Base-by-base conservation (phyloP, 768 basidiomycete species). In the Coprinopsis cinerea region DNA sequence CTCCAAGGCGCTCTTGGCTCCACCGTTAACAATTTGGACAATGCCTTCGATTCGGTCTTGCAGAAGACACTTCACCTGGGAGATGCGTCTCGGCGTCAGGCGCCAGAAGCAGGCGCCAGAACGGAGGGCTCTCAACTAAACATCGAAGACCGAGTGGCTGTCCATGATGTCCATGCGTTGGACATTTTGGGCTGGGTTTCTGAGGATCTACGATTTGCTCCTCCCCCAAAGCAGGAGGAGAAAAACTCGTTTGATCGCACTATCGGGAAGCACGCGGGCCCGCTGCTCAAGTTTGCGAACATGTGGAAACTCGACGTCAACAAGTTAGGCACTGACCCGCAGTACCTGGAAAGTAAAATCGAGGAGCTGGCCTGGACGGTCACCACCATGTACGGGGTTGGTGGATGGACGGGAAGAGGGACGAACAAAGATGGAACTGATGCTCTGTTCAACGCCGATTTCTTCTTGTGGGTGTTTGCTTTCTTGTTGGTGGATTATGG, bases 341-440 rank as follows among this genome's bases (percentile, higher is more conserved):
- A 47, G 6, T 51, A 55, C 2, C 40, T 81, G 4, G 68, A 72
- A n/a, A 61, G 67, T 15, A 87, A 84, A 61, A 68, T 82, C 22
- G 81, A 82, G 54, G 85, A 89, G 55, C 54, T 89, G 3, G 58
- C 67, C 4, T 88, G 83, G 79, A 63, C 74, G 15, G 73, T 68
- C 37, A 65, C 66, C 0, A 49, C 84, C n/a, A 55, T 82, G 18
- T 88, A 81, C 53, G 80, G 73, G 1, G 65, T 80, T 17, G 75
- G 72, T 4, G 83, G 79, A 2, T 79, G 73, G 69, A 64, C 68
- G 32, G 62, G 69, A 47, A 61, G 64, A 28, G 51, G 64, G 15
- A 53, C 57, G 30, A 39, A 48, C 13, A 44, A 47, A 48, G 57
- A 67, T 47, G 61, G 61, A 22, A 53, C 61, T 10, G 56, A 60